These are phyloP conservation scores for Penicillium desertorum DNA, from an alignment of 495 filamentous ascomycete genomes.

Conservation along the genomic window DNA sequence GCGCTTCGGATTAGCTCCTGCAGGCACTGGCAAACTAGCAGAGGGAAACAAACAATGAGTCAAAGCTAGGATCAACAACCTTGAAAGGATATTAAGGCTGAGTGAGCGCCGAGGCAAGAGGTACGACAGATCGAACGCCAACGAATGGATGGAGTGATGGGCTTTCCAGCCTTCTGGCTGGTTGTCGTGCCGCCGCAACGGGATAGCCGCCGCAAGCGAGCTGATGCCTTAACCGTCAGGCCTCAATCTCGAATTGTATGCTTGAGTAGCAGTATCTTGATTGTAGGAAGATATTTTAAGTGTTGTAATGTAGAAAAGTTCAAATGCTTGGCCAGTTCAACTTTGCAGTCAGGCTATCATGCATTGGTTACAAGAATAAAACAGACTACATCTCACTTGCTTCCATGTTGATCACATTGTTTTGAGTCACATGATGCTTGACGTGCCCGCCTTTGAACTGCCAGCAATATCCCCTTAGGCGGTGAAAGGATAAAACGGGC, in stretches of 20 bases:
- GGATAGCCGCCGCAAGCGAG: constrained; percentile 50
- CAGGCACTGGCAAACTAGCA: constrained; percentile 19
- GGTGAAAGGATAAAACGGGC: constrained; percentile 7
- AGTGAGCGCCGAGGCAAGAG: constrained; percentile 17
- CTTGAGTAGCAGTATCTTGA: neutral
- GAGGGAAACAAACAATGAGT: constrained; percentile 8
- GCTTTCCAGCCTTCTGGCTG: constrained; percentile 47
- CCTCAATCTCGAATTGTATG: constrained; percentile 1
- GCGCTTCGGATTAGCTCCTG: constrained; percentile 18
- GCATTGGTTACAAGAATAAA: neutral
- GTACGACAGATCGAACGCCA: constrained; percentile 23
- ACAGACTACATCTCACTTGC: neutral
- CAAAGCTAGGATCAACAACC: constrained; percentile 11
- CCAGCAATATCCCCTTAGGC: constrained; percentile 4
- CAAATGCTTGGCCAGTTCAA: neutral
- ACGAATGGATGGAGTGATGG: constrained; percentile 35
- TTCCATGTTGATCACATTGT: constrained; percentile 6
- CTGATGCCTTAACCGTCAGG: constrained; percentile 29
- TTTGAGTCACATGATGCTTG: constrained; percentile 4
- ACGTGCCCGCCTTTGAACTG: constrained; percentile 9
- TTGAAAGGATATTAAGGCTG: constrained; percentile 10
- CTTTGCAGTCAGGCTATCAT: neutral
- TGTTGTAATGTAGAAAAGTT: neutral
- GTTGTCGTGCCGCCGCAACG: constrained; percentile 48
- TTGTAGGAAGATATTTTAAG: neutral